Conservation (phyloP, 352 stramenopile species). For the Thraustochytrium striatum region DNA sequence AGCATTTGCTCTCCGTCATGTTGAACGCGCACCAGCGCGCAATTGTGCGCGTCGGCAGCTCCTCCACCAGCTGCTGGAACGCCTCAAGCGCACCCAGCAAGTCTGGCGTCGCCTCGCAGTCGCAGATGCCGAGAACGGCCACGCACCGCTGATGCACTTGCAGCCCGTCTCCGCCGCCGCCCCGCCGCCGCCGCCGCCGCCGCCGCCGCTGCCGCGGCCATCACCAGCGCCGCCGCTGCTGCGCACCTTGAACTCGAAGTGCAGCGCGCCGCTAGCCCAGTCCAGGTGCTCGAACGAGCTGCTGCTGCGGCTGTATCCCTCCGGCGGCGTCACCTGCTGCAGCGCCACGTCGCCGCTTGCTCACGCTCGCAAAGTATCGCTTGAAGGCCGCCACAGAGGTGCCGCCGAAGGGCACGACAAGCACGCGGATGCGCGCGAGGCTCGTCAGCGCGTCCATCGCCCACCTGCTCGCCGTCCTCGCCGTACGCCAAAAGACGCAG, state of each 20-base stretch:
- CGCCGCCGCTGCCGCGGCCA: not conserved
- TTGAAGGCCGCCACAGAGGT: constrained; percentile 12
- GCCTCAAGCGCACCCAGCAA: not conserved
- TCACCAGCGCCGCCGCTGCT: not conserved
- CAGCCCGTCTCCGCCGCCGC: not conserved
- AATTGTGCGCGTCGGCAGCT: not conserved
- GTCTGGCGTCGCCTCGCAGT: constrained; percentile 2
- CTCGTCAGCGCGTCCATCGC: too few relatives aligned
- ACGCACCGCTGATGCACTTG: constrained; percentile 2
- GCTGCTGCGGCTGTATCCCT: not conserved
- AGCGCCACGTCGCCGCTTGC: not conserved
- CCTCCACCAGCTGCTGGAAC: not conserved
- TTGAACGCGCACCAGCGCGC: constrained; percentile 44
- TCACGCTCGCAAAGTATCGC: constrained; percentile 14
- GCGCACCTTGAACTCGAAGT: constrained; percentile 22
- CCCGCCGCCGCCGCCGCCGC: not conserved
- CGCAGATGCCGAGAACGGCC: constrained; percentile 25
- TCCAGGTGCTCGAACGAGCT: not conserved
- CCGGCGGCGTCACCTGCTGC: not conserved
- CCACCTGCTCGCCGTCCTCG: too few relatives aligned
- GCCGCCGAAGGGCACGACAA: constrained; percentile 18
- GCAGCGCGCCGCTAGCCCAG: constrained; percentile 9
- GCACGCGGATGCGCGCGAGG: constrained; percentile 17
- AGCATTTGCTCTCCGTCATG: constrained; percentile 4
- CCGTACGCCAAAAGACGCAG: too few relatives aligned